Evolutionary conservation across 140 eudicot species (phyloP).

Genomic region (Stevia rebaudiana): DNA sequence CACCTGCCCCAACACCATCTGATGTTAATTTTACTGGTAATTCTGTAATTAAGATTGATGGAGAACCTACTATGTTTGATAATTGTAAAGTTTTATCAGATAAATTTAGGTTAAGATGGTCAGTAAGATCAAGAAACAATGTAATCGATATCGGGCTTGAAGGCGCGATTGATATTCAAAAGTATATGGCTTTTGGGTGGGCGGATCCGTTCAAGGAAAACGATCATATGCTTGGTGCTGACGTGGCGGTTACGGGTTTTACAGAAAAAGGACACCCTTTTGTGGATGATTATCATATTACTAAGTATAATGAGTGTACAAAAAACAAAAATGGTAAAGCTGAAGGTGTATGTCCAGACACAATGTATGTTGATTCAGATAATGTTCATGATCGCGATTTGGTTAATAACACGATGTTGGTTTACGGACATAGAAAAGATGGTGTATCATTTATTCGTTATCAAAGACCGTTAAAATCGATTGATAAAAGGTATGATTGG

Average conservation of each 20-base stretch:
- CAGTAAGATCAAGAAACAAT: conserved; percentile 47
- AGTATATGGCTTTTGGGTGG: conserved; percentile 98
- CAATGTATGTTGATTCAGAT: conserved; percentile 38
- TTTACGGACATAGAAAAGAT: conserved; percentile 82
- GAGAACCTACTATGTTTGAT: conserved; percentile 76
- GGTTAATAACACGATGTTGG: conserved; percentile 56
- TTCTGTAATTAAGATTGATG: no score
- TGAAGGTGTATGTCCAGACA: conserved; percentile 87
- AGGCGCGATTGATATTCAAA: conserved; percentile 69
- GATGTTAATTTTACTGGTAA: no score
- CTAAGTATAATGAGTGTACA: conserved; percentile 74
- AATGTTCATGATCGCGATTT: conserved; percentile 22
- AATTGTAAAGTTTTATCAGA: conserved; percentile 67
- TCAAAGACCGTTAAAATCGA: conserved; percentile 51
- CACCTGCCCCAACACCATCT: no score
- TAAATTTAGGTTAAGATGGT: conserved; percentile 72
- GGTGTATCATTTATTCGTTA: conserved; percentile 83
- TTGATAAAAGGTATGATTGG: conserved; percentile 62
- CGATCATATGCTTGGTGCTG: conserved; percentile 67
- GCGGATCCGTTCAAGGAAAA: conserved; percentile 53
- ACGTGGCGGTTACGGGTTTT: conserved; percentile 77
- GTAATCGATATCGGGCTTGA: conserved; percentile 83
- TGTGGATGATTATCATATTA: conserved; percentile 75
- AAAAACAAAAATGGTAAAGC: conserved; percentile 32
- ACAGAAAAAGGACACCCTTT: conserved; percentile 70